Base-by-base conservation (phyloP, 2,329 filamentous ascomycete species). In the Cladosporium cucumerinum region DNA sequence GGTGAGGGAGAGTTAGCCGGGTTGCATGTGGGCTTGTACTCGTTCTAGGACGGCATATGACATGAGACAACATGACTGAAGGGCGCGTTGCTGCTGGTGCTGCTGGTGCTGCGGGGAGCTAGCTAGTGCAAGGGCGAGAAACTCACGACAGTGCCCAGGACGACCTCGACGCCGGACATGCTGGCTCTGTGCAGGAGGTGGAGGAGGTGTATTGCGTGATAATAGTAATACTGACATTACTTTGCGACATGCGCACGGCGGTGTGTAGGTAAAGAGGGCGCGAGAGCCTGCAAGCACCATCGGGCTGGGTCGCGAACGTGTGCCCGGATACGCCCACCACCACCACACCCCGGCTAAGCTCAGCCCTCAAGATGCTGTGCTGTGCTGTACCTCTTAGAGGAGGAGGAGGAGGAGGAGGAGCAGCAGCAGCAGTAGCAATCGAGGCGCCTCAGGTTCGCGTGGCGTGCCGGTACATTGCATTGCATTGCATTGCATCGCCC, bases 141-240 rank as follows among this genome's bases (percentile, higher is more conserved):
- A 65, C 63, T 61, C 30, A 65, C 64, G 36, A 66, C 32, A 26
- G 62, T 63, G 60, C 64, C 64, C 7, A 66, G 21, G 55, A 58
- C 55, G 55, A 58, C 26, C 55, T 58, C 55, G 39, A 58, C 55
- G 55, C 55, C 55, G 8, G 55, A 58, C 55, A 58, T 58, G 55
- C 11, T 58, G 36, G 16, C 55, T 58, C n/a, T 58, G 34, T 23
- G 54, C 11, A 16, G 49, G 49, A 49, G 48, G 39, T 11, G n/a
- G 39, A 11, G n/a, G 39, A 21, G n/a, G 36, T 43, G 5, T 46
- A 21, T 23, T 21, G n/a, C 39, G 39, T 6, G 39, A 21, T 14
- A 23, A 21, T 55, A 12, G 10, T 34, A 5, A 21, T 39, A 32
- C 54, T 36, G 30, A 32, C 54, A 57, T 57, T 57, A 39, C 54